Percentiles rank a stretch among this genome's conserved stretches.
These are phyloP conservation scores for Thalassiosira exigua DNA, from an alignment of 352 stramenopile genomes.

Conservation along the genomic window DNA sequence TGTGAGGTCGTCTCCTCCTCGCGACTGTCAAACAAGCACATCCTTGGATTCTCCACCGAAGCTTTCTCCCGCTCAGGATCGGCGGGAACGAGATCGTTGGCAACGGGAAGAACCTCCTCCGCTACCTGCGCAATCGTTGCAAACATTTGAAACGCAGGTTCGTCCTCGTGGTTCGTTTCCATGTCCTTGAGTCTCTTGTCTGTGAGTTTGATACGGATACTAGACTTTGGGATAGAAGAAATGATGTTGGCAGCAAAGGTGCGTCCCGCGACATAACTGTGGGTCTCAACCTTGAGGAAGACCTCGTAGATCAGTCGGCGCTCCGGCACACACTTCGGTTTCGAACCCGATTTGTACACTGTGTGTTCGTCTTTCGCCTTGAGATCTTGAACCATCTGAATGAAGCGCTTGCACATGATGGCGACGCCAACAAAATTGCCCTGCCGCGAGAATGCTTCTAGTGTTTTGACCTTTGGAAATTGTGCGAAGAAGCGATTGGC, in stretches of 20 bases:
- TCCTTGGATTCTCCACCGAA: no score
- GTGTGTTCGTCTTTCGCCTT: not conserved
- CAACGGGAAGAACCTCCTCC: not conserved
- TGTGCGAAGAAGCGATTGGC: constrained; percentile 13
- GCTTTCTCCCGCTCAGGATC: no score
- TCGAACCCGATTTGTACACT: constrained; percentile 9
- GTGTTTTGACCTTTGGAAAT: constrained; percentile 6
- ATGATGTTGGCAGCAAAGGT: not conserved
- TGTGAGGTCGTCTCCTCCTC: no score
- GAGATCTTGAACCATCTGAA: not conserved
- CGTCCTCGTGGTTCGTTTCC: not conserved
- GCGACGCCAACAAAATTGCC: constrained; percentile 12
- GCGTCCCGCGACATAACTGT: not conserved
- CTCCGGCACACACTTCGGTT: constrained; percentile 2
- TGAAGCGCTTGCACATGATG: constrained; percentile 9
- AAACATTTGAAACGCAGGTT: not conserved
- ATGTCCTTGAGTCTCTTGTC: not conserved
- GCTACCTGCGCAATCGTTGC: not conserved
- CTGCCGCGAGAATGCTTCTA: constrained; percentile 13
- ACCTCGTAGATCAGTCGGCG: constrained; percentile 5
- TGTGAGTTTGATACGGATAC: not conserved
- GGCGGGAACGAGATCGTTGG: no score
- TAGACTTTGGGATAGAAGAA: not conserved
- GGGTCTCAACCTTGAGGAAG: not conserved
- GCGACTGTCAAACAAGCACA: no score